phyloP scores from a whole-genome alignment of 1,284 basidiomycete genomes.

The Pseudozyma flocculosa region DNA sequence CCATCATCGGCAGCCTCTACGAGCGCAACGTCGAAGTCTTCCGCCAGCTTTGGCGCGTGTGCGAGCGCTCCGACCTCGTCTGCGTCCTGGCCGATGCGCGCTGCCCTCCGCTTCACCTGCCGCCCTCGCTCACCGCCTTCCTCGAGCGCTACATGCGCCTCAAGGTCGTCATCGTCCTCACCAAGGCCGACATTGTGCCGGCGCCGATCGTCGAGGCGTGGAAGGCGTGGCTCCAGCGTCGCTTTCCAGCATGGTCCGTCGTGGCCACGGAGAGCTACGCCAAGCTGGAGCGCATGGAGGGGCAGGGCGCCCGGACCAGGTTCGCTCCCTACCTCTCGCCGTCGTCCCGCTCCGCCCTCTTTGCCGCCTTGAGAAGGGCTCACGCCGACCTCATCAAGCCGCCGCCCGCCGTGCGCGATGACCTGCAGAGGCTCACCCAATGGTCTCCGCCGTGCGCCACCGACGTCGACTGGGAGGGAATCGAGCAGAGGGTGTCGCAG shows the following conservation, averaged over 20 bases:
- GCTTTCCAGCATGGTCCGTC: constrained; percentile 34
- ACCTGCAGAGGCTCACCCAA: constrained; percentile 64
- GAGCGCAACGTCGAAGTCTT: constrained; percentile 48
- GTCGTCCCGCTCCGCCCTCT: constrained; percentile 58
- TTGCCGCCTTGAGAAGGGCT: constrained; percentile 68
- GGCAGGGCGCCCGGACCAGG: constrained; percentile 33
- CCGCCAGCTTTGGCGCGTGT: constrained; percentile 46
- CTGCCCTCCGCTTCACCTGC: constrained; percentile 70
- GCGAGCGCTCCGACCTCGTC: constrained; percentile 71
- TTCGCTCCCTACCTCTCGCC: constrained; percentile 33
- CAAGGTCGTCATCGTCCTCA: constrained; percentile 60
- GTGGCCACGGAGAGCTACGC: constrained; percentile 42
- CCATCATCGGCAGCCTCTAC: constrained; percentile 65
- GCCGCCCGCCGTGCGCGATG: constrained; percentile 65
- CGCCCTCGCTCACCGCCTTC: constrained; percentile 62
- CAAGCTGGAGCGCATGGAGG: constrained; percentile 30
- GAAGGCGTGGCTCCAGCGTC: constrained; percentile 22
- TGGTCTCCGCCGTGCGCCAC: constrained; percentile 66
- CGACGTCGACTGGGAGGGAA: constrained; percentile 38
- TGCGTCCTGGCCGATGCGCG: constrained; percentile 82
- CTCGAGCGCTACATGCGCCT: constrained; percentile 60
- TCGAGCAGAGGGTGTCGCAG: constrained; percentile 28
- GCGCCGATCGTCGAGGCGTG: constrained; percentile 26
- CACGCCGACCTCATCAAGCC: constrained; percentile 72
- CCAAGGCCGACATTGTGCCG: constrained; percentile 43